A percentile compares a stretch with the other conserved stretches of the same genome.
Evolutionary conservation across 805 yeast genomes (phyloP).

Genomic region (Yamadazyma insecticola): DNA sequence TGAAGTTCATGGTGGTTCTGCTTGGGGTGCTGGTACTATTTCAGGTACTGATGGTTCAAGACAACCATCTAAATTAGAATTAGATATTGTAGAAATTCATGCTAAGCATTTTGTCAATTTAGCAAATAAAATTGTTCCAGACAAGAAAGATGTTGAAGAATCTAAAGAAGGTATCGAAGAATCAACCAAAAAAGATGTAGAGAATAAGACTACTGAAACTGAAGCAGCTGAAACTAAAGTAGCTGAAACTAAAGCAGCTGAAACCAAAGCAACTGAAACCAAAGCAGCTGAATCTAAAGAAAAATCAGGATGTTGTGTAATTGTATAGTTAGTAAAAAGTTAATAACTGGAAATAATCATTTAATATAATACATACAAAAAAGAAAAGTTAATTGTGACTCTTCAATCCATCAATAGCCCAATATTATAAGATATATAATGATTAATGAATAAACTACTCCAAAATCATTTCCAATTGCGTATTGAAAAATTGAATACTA

Average conservation of each 20-base stretch:
- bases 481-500: too few species aligned
- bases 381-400: too few species aligned
- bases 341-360: too few species aligned
- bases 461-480: too few species aligned
- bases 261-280: conserved; percentile 4
- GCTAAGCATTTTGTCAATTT: conserved; percentile 50
- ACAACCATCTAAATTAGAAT: conserved; percentile 59
- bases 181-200: not conserved
- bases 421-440: too few species aligned
- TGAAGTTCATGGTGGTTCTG: conserved; percentile 75
- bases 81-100: conserved; percentile 59
- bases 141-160: not conserved
- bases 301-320: too few species aligned
- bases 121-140: conserved; percentile 15
- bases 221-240: conserved; percentile 2
- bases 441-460: too few species aligned
- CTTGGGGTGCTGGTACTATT: conserved; percentile 84
- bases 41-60: conserved; percentile 78
- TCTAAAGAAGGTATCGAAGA: conserved; percentile 1
- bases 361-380: too few species aligned
- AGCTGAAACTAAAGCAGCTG: conserved; percentile 3
- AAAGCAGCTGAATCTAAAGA: conserved; percentile 3
- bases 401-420: too few species aligned
- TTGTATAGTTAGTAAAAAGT: too few species aligned
- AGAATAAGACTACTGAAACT: conserved; percentile 2